Percentiles rank a stretch among this genome's conserved stretches.
Conservation (phyloP, 2,329 filamentous ascomycete genomes). For the Diaporthe sp. region DNA sequence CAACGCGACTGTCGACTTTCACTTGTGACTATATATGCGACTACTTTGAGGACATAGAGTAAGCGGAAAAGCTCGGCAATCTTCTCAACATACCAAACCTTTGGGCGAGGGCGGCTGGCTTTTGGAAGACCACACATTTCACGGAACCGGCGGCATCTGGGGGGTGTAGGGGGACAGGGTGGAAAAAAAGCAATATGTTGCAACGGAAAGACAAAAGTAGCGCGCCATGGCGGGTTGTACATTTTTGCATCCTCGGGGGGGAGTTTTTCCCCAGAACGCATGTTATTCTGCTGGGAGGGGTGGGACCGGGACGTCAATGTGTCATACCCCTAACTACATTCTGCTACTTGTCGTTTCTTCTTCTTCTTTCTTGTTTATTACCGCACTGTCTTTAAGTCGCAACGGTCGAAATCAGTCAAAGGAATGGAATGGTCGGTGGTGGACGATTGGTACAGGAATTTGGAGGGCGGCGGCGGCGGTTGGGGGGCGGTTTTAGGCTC, state of each 20-base stretch:
- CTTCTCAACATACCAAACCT: constrained; percentile 40
- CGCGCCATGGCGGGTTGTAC: constrained; percentile 39
- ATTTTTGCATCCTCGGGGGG: constrained; percentile 34
- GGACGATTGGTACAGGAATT: constrained; percentile 35
- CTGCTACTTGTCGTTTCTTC: constrained; percentile 33
- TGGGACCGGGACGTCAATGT: constrained; percentile 27
- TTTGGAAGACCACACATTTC: constrained; percentile 40
- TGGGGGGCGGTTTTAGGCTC: constrained; percentile 24
- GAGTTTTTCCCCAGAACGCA: constrained; percentile 32
- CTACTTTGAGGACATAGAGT: constrained; percentile 41
- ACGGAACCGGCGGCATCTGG: constrained; percentile 38
- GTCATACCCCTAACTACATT: constrained; percentile 41
- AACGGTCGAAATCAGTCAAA: constrained; percentile 26
- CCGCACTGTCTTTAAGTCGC: constrained; percentile 35
- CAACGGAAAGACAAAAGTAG: constrained; percentile 41
- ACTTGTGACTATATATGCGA: constrained; percentile 42
- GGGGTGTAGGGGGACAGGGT: constrained; percentile 38
- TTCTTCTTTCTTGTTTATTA: constrained; percentile 36
- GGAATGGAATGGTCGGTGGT: constrained; percentile 25
- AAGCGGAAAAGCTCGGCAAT: constrained; percentile 32
- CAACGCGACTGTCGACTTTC: constrained; percentile 35
- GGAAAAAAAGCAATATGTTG: constrained; percentile 39
- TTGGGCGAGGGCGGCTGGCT: constrained; percentile 38
- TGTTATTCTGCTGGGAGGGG: constrained; percentile 32
- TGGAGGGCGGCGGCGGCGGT: not conserved